Percentiles rank a stretch among this genome's conserved stretches.
Evolutionary conservation across 306 rosid genomes (phyloP).

Genomic region (Vigna hirtella): DNA sequence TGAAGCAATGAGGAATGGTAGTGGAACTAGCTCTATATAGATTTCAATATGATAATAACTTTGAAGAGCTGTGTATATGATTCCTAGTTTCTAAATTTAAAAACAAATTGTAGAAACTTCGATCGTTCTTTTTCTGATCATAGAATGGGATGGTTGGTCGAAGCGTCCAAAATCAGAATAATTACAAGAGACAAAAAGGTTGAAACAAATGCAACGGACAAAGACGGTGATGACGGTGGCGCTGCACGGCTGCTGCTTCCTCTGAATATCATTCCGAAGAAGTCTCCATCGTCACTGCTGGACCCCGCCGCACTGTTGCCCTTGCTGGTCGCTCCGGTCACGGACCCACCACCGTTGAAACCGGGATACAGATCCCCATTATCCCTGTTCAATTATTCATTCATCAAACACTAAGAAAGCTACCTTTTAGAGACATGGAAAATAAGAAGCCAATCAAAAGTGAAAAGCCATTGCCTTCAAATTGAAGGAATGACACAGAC

Average conservation of each 20-base stretch:
- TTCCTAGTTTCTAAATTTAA: conserved; percentile 35
- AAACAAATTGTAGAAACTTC: conserved; percentile 28
- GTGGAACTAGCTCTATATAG: conserved; percentile 6
- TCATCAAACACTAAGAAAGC: conserved; percentile 21
- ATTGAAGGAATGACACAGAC: conserved; percentile 26
- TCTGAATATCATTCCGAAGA: conserved; percentile 83
- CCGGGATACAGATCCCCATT: conserved; percentile 58
- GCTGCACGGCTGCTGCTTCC: conserved; percentile 59
- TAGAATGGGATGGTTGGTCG: conserved; percentile 53
- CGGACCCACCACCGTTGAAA: conserved; percentile 63
- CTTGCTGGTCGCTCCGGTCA: conserved; percentile 52
- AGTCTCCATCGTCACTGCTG: conserved; percentile 61
- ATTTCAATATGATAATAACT: background rate
- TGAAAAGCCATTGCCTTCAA: conserved; percentile 26
- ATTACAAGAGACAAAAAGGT: conserved; percentile 60
- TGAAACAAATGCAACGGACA: conserved; percentile 47
- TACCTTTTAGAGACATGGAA: conserved; percentile 1
- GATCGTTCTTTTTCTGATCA: conserved; percentile 38
- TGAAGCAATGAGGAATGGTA: conserved; percentile 17
- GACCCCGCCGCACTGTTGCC: conserved; percentile 55
- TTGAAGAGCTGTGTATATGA: conserved; percentile 37
- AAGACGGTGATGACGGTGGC: conserved; percentile 44
- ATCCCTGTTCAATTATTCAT: conserved; percentile 64
- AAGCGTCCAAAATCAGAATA: conserved; percentile 59
- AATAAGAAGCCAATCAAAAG: background rate